Percentiles rank a stretch among this genome's conserved stretches.
phyloP scores from a whole-genome alignment of 2,329 filamentous ascomycete genomes.

The Simplicillium sp. region DNA sequence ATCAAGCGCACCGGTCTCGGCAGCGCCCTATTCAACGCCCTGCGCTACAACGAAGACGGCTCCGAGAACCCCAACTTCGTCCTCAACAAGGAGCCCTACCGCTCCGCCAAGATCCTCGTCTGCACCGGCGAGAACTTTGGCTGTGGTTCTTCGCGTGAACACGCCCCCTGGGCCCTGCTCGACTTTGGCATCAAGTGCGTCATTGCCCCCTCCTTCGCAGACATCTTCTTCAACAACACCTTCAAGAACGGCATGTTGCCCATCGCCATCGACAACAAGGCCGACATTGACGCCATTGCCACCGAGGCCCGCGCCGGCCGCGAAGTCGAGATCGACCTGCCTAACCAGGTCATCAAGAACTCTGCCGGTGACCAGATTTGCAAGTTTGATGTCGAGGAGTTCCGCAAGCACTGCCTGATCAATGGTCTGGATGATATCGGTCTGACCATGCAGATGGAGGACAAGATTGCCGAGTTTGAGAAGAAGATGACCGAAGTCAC shows the following conservation, averaged over 20 bases:
- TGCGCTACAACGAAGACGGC: constrained; percentile 68
- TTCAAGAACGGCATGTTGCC: constrained; percentile 99
- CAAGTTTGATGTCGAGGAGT: constrained; percentile 80
- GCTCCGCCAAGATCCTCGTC: constrained; percentile 77
- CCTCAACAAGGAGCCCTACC: constrained; percentile 84
- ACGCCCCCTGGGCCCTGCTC: constrained; percentile 92
- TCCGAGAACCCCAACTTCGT: constrained; percentile 73
- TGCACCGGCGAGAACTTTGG: constrained; percentile 92
- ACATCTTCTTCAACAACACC: constrained; percentile 99
- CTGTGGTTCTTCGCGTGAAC: constrained; percentile 85
- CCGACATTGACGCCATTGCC: constrained; percentile 59
- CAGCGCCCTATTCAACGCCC: constrained; percentile 74
- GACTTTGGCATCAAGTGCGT: constrained; percentile 95
- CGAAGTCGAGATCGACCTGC: constrained; percentile 84
- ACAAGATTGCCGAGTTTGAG: constrained; percentile 82
- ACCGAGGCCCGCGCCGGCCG: constrained; percentile 68
- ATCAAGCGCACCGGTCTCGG: constrained; percentile 96
- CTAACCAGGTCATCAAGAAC: constrained; percentile 73
- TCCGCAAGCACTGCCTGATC: constrained; percentile 86
- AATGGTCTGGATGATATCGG: constrained; percentile 96
- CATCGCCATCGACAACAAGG: constrained; percentile 61
- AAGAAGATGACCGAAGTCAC: constrained; percentile 64
- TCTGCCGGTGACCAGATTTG: constrained; percentile 64
- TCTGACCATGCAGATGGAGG: constrained; percentile 83
- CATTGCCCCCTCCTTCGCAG: constrained; percentile 68